Evolutionary conservation across 192 early-diverging fungal species (phyloP).

Genomic region (Umbelopsis vinacea): DNA sequence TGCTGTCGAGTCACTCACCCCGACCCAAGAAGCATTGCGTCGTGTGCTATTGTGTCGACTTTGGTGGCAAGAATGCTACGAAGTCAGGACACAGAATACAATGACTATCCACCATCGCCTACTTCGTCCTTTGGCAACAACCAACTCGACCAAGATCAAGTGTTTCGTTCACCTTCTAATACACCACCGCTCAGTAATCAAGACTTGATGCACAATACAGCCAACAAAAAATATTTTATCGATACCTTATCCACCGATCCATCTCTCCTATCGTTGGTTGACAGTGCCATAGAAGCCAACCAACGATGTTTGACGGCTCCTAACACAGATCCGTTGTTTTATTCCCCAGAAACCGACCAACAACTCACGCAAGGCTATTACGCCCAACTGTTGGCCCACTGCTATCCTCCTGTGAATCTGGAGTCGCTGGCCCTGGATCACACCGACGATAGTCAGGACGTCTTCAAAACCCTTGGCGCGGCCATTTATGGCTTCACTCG

Average conservation of each 20-base stretch:
- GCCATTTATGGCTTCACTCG: conserved; percentile 39
- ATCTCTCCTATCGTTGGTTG: conserved; percentile 29
- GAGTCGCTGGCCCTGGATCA: conserved; percentile 20
- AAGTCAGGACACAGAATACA: conserved; percentile 38
- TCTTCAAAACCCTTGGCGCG: conserved; percentile 35
- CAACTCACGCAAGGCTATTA: conserved; percentile 31
- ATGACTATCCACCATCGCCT: conserved; percentile 3
- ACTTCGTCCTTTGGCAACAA: not conserved
- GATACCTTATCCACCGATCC: conserved; percentile 30
- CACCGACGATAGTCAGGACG: conserved; percentile 7
- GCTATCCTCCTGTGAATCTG: conserved; percentile 11
- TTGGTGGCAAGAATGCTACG: conserved; percentile 43
- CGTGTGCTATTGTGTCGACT: conserved; percentile 45
- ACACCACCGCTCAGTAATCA: conserved; percentile 15
- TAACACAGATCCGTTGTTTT: conserved; percentile 34
- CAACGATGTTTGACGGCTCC: conserved; percentile 36
- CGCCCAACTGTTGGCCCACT: conserved; percentile 30
- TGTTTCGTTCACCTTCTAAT: conserved; percentile 9
- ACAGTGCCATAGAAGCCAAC: conserved; percentile 39
- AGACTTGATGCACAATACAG: not conserved
- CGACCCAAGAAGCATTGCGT: conserved; percentile 49
- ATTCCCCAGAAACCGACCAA: conserved; percentile 30
- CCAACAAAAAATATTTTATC: conserved; percentile 1
- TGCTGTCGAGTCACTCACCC: conserved; percentile 49
- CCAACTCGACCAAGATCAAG: not conserved